Evolutionary conservation across 2,329 filamentous ascomycete genomes (phyloP).

Genomic region (Phoma sp.): DNA sequence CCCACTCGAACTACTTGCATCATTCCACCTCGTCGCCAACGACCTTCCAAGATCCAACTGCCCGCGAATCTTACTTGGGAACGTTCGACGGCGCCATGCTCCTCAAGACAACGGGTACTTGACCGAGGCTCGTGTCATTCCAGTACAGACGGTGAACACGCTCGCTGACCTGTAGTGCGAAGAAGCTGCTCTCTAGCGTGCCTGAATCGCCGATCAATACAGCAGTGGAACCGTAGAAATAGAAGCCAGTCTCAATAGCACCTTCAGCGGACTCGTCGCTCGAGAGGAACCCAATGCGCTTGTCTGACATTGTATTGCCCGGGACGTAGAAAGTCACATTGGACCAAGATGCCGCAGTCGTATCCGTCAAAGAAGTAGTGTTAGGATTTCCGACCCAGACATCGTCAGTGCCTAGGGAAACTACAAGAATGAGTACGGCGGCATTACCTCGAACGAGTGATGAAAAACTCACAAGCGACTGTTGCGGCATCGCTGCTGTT

Average conservation of each 20-base stretch:
- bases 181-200: slow-evolving; percentile 23
- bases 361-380: slow-evolving; percentile 13
- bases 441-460: neutral
- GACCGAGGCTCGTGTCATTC: slow-evolving; percentile 30
- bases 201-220: slow-evolving; percentile 17
- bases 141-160: slow-evolving; percentile 26
- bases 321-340: slow-evolving; percentile 29
- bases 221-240: slow-evolving; percentile 30
- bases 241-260: slow-evolving; percentile 21
- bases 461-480: slow-evolving; percentile 22
- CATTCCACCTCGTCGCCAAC: neutral
- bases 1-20: neutral
- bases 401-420: slow-evolving; percentile 13
- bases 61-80: neutral
- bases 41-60: neutral
- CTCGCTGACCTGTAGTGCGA: slow-evolving; percentile 15
- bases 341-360: slow-evolving; percentile 19
- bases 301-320: slow-evolving; percentile 5
- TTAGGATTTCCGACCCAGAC: slow-evolving; percentile 25
- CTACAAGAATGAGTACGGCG: slow-evolving; percentile 2
- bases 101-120: slow-evolving; percentile 26
- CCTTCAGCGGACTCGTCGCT: slow-evolving; percentile 2
- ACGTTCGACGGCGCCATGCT: slow-evolving; percentile 26
- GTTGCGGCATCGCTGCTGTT: slow-evolving; percentile 26
- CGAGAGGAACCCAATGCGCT: slow-evolving; percentile 25